Percentiles rank a stretch among this genome's conserved stretches.
Evolutionary conservation across 1,284 basidiomycete species (phyloP).

Genomic region (Gymnopus androsaceus): DNA sequence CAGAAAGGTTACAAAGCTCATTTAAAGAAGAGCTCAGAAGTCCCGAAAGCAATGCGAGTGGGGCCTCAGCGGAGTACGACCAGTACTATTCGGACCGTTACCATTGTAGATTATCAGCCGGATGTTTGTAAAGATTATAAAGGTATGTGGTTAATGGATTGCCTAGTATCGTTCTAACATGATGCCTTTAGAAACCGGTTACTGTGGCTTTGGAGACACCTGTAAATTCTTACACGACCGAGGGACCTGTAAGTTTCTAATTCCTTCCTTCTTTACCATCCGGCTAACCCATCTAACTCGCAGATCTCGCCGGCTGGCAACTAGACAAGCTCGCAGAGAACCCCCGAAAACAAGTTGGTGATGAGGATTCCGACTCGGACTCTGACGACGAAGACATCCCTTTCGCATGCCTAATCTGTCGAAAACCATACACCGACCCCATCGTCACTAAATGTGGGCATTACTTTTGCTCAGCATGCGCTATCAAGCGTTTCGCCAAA

Average conservation of each 20-base stretch:
- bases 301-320: slow-evolving; percentile 98
- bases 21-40: slow-evolving; percentile 77
- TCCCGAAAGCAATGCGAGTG: slow-evolving; percentile 87
- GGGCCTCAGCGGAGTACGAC: slow-evolving; percentile 82
- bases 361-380: slow-evolving; percentile 57
- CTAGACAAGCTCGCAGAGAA: slow-evolving; percentile 84
- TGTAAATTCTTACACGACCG: slow-evolving; percentile 95
- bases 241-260: slow-evolving; percentile 70
- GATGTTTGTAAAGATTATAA: slow-evolving; percentile 99
- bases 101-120: slow-evolving; percentile 96
- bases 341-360: slow-evolving; percentile 60
- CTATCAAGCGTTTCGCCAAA: slow-evolving; percentile 90
- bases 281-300: slow-evolving; percentile 25
- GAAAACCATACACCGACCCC: slow-evolving; percentile 92
- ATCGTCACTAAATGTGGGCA: slow-evolving; percentile 96
- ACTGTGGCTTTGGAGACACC: slow-evolving; percentile 98
- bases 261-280: slow-evolving; percentile 14
- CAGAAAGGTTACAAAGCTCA: slow-evolving; percentile 82
- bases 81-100: slow-evolving; percentile 89
- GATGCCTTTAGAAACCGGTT: slow-evolving; percentile 81
- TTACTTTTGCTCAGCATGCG: slow-evolving; percentile 95
- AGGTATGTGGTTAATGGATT: slow-evolving; percentile 51
- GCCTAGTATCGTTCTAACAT: slow-evolving; percentile 23
- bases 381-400: slow-evolving; percentile 88
- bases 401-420: slow-evolving; percentile 96